Evolutionary conservation across 2,329 filamentous ascomycete species (phyloP).

Genomic region (Ophiocordyceps unilateralis): DNA sequence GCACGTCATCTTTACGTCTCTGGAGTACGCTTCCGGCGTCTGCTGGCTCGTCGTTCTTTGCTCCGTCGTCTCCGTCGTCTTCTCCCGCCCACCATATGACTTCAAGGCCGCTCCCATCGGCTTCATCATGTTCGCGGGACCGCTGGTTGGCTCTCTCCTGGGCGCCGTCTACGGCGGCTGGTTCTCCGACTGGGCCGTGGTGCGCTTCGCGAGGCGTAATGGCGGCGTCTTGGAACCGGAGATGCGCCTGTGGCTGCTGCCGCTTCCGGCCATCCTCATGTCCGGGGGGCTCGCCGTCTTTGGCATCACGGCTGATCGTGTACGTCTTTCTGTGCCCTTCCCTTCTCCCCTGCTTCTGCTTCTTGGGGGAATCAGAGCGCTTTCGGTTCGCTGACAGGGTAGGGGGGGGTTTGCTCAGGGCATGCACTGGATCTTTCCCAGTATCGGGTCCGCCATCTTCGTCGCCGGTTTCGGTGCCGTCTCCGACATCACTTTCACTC

Average conservation of each 20-base stretch:
- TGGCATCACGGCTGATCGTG: slow-evolving; percentile 16
- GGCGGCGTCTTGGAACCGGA: slow-evolving; percentile 25
- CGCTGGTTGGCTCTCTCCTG: slow-evolving; percentile 20
- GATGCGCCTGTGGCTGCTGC: slow-evolving; percentile 19
- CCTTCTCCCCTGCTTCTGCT: background rate
- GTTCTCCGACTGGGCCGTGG: slow-evolving; percentile 19
- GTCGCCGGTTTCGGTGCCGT: slow-evolving; percentile 21
- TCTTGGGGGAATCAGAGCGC: too few relatives aligned
- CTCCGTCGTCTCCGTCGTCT: slow-evolving; percentile 15
- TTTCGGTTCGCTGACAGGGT: background rate
- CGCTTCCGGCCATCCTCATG: slow-evolving; percentile 14
- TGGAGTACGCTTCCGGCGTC: slow-evolving; percentile 20
- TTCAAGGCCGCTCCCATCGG: slow-evolving; percentile 11
- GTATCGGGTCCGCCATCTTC: slow-evolving; percentile 17
- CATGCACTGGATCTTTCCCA: slow-evolving; percentile 24
- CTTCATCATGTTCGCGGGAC: slow-evolving; percentile 10
- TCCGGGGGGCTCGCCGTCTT: slow-evolving; percentile 21
- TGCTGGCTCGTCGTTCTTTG: slow-evolving; percentile 16
- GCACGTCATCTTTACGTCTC: slow-evolving; percentile 19
- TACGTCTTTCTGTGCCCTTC: slow-evolving; percentile 5
- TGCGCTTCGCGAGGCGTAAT: slow-evolving; percentile 19
- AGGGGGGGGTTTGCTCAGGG: slow-evolving; percentile 11
- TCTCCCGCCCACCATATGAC: slow-evolving; percentile 15
- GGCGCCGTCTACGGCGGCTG: slow-evolving; percentile 21
- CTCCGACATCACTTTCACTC: slow-evolving; percentile 16